Percentiles rank a stretch among this genome's conserved stretches.
Evolutionary conservation across 2,329 filamentous ascomycete genomes (phyloP).

Genomic region (Rhexocercosporidium sp.): DNA sequence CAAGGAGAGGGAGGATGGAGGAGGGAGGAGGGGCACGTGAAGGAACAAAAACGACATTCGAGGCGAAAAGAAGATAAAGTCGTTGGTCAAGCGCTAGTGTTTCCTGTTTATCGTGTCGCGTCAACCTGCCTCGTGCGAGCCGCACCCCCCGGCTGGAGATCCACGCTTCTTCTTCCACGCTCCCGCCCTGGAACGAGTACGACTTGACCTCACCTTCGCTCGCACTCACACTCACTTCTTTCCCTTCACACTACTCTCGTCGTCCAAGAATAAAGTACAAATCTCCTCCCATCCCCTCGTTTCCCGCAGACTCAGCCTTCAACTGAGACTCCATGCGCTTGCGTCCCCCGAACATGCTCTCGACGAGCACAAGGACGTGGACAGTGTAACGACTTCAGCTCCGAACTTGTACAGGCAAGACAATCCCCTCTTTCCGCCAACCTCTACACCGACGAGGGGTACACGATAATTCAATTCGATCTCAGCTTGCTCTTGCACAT

Average conservation of each 20-base stretch:
- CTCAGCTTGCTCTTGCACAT: background rate
- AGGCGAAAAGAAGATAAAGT: background rate
- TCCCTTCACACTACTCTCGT: background rate
- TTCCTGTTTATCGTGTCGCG: conserved; percentile 4
- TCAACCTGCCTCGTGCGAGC: conserved; percentile 4
- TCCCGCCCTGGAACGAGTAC: background rate
- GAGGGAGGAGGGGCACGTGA: too few relatives aligned
- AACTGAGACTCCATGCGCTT: conserved; percentile 13
- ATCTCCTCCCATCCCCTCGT: conserved; percentile 1
- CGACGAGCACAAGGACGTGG: conserved; percentile 7
- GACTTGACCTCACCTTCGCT: conserved; percentile 1
- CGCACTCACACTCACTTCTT: background rate
- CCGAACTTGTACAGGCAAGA: conserved; percentile 5
- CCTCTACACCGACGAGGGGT: conserved; percentile 9
- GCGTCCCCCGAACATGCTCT: conserved; percentile 7
- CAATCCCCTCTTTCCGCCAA: conserved; percentile 8
- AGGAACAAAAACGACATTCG: too few relatives aligned
- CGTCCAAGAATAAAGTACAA: conserved; percentile 1
- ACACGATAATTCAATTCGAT: conserved; percentile 4
- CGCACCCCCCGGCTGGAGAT: conserved; percentile 1
- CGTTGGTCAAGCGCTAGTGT: background rate
- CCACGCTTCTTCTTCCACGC: conserved; percentile 1
- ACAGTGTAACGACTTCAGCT: conserved; percentile 12
- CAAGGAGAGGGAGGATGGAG: background rate
- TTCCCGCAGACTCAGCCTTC: background rate